A percentile compares a stretch with the other conserved stretches of the same genome.
Evolutionary conservation across 352 stramenopile species (phyloP).

Genomic region (Saprolegnia parasitica): DNA sequence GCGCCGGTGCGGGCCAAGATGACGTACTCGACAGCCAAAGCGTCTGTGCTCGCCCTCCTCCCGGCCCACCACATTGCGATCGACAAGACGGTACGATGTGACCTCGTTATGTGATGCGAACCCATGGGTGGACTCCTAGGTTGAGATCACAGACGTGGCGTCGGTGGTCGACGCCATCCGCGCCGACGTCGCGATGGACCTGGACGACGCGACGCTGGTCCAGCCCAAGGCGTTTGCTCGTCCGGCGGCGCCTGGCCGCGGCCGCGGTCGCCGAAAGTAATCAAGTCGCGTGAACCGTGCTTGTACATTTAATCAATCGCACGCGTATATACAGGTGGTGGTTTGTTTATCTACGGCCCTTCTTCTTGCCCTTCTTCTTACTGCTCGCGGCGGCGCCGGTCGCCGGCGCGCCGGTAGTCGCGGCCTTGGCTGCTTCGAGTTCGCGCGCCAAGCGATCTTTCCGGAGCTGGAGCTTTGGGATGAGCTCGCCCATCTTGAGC

Average conservation of each 20-base stretch:
- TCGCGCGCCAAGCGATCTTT: slow-evolving; percentile 73
- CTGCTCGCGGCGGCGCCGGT: slow-evolving; percentile 33
- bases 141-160: slow-evolving; percentile 68
- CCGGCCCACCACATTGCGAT: slow-evolving; percentile 60
- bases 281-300: slow-evolving; percentile 8
- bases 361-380: slow-evolving; percentile 85
- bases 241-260: slow-evolving; percentile 53
- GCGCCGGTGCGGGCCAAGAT: slow-evolving; percentile 84
- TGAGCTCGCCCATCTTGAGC: slow-evolving; percentile 83
- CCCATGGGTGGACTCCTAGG: slow-evolving; percentile 31
- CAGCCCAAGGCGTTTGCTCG: slow-evolving; percentile 71
- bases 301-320: background rate
- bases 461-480: slow-evolving; percentile 77
- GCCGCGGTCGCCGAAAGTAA: slow-evolving; percentile 46
- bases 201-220: slow-evolving; percentile 47
- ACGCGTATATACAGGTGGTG: background rate
- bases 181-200: slow-evolving; percentile 44
- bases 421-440: slow-evolving; percentile 49
- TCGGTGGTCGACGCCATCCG: slow-evolving; percentile 62
- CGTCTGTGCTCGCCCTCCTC: slow-evolving; percentile 70
- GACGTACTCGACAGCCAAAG: slow-evolving; percentile 88
- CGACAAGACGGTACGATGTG: slow-evolving; percentile 49
- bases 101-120: background rate
- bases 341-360: slow-evolving; percentile 70
- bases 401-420: slow-evolving; percentile 31